phyloP scores from a whole-genome alignment of 1,139 yeast species.

The Saccharomyces uvarum region DNA sequence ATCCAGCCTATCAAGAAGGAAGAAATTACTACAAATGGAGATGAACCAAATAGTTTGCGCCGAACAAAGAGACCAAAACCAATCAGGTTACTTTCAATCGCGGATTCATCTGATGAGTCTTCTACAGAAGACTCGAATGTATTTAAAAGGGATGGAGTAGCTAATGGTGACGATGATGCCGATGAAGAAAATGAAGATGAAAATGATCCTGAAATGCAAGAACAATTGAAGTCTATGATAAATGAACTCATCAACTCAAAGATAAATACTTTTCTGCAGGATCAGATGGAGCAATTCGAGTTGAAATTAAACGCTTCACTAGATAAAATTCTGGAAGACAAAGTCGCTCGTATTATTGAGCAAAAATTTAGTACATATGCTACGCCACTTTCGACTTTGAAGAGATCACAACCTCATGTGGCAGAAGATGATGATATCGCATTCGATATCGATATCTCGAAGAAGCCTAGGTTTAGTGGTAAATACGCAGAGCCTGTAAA shows the following conservation, averaged over 20 bases:
- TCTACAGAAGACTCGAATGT: background rate
- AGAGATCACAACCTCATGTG: background rate
- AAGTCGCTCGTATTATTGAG: slow-evolving; percentile 8
- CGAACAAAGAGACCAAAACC: background rate
- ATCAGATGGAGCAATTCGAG: slow-evolving; percentile 17
- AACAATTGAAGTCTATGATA: slow-evolving; percentile 25
- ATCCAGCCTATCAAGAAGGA: slow-evolving; percentile 7
- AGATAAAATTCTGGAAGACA: slow-evolving; percentile 13
- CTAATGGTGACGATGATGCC: slow-evolving; percentile 11
- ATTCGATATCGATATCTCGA: background rate
- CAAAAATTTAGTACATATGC: slow-evolving; percentile 4
- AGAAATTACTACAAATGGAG: background rate
- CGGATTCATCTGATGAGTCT: slow-evolving; percentile 4
- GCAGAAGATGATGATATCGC: background rate
- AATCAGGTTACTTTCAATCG: slow-evolving; percentile 3
- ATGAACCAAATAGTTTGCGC: background rate
- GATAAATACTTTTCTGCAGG: slow-evolving; percentile 13
- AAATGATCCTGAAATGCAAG: slow-evolving; percentile 14
- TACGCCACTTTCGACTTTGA: background rate
- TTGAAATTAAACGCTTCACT: slow-evolving; percentile 10
- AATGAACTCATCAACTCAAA: slow-evolving; percentile 24
- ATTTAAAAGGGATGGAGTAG: slow-evolving; percentile 2
- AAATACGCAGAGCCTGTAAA: background rate
- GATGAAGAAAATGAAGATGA: slow-evolving; percentile 11
- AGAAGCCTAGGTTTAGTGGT: background rate